Evolutionary conservation across 1,139 yeast genomes (phyloP), one percentile per base, ranked within the genome.

Genomic region (Hansenula sp.): DNA sequence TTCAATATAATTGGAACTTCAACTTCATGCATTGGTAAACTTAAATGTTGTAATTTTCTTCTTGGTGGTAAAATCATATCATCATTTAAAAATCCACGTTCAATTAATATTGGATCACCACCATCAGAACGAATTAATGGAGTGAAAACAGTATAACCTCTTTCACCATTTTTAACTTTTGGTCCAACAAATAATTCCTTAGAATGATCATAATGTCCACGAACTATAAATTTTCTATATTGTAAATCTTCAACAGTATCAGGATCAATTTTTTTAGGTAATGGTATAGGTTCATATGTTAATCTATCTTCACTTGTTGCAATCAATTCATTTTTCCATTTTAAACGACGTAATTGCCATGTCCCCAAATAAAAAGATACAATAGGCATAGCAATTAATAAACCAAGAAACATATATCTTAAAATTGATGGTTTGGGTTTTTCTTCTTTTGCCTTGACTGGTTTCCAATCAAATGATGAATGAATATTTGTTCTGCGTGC

Each of bases 121-220:
- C 95, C 95, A 50, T 79, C 79, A 12, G 77, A 68, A 45, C 95
- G 76, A 22, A 79, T 73, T 55, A 92, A 77, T 5, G 98, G 98
- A 9, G 95, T 83, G 29, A 87, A 79, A 12, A 92, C 73, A 36
- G 77, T 67, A 60, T 85, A 92, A 2, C 98, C 98, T 4, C 18
- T 43, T 79, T 74, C 49, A 69, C 71, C 95, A 48, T 87, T 80
- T 47, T 74, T 73, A 43, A 85, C 71, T 50, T 96, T 73, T 16
- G 98, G 98, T 0, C 97, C 97, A 39, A 94, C 87, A 53, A 86
- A 85, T 69, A 89, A 79, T 60, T 92, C 99, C 56, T 89, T 82
- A 18, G 79, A 78, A 56, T 92, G 94, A 51, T 86, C 82, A 60
- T 84, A 92, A 44, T 68, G 74, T 0, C 99, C 99, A 40, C 72